A percentile compares a stretch with the other conserved stretches of the same genome.
Evolutionary conservation across 2,329 filamentous ascomycete genomes (phyloP).

Genomic region (Tolypocladium amazonense): DNA sequence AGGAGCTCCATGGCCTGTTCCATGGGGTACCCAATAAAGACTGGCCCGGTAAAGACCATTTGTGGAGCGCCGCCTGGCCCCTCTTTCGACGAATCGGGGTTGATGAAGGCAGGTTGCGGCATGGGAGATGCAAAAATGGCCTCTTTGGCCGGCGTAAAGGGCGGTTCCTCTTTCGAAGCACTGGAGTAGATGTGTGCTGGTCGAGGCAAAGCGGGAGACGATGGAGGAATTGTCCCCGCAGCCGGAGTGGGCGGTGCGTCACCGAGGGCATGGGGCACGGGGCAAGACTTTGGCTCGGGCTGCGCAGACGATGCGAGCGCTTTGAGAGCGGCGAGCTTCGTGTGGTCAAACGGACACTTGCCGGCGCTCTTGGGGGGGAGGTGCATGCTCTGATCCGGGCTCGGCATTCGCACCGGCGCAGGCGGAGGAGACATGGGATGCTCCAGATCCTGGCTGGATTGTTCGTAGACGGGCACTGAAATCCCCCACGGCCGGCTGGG

Average conservation of each 20-base stretch:
- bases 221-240: constrained; percentile 5
- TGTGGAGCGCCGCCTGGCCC: constrained; percentile 35
- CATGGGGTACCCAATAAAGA: constrained; percentile 84
- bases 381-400: constrained; percentile 17
- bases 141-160: constrained; percentile 12
- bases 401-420: constrained; percentile 42
- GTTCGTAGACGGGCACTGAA: constrained; percentile 54
- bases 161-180: constrained; percentile 16
- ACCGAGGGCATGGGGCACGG: constrained; percentile 2
- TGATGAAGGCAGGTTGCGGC: constrained; percentile 42
- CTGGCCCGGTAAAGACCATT: constrained; percentile 84
- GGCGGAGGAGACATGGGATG: constrained; percentile 46
- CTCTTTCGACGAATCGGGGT: constrained; percentile 25
- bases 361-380: constrained; percentile 19
- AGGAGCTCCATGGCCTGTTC: constrained; percentile 73
- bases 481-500: constrained; percentile 93
- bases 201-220: constrained; percentile 16
- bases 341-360: constrained; percentile 51
- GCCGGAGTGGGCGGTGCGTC: constrained; percentile 11
- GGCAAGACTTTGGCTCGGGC: constrained; percentile 5
- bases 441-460: constrained; percentile 21
- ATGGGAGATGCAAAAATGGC: constrained; percentile 8
- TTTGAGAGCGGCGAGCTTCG: constrained; percentile 28
- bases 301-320: constrained; percentile 8
- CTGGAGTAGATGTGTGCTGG: constrained; percentile 43